Base-by-base conservation (phyloP, 495 filamentous ascomycete species). In the Letharia lupina region DNA sequence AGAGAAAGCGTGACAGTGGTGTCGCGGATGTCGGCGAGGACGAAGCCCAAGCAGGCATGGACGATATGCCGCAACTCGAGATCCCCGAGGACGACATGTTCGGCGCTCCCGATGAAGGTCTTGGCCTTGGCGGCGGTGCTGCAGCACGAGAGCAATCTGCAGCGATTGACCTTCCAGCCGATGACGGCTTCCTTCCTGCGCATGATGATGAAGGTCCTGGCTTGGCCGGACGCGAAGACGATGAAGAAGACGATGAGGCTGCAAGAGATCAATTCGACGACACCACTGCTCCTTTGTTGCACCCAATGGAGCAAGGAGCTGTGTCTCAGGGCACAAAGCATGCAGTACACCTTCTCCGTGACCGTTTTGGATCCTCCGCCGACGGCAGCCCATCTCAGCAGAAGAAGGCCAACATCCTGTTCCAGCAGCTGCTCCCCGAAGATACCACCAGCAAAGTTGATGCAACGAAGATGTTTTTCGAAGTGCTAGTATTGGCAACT, bases 401-500 rank as follows among this genome's bases (percentile, higher is more conserved):
- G 72, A 89, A 87, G 78, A 91, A 92, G 73, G 81, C 83, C 9
- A 82, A 82, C 48, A 89, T 96, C 9, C 78, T 91, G 23, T 98
- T 98, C 83, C 91, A 96, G 73, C 90, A 96, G 47, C 82, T 98
- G 57, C 82, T 96, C 2, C 94, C 94, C 1, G 90, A 93, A 77
- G 74, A 79, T 60, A 84, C 81, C 62, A 91, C 94, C 3, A 87
- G 82, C 61, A 88, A 89, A 71, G 86, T 86, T 16, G 94, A 98
- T 70, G 95, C 95, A 4, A 97, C 94, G 48, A 96, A 96, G 80
- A 96, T 98, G 93, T 98, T 98, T 78, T 98, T 98, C 67, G 95
- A 98, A 77, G 86, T 93, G 45, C 79, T 98, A 50, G 94, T 98
- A 8, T 79, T 98, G 60, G 95, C 95, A 15, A 98, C 94, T 16